Percentiles rank a stretch among this genome's conserved stretches.
phyloP scores from a whole-genome alignment of 2,329 filamentous ascomycete species.

The Dothideomycetidae sp. region DNA sequence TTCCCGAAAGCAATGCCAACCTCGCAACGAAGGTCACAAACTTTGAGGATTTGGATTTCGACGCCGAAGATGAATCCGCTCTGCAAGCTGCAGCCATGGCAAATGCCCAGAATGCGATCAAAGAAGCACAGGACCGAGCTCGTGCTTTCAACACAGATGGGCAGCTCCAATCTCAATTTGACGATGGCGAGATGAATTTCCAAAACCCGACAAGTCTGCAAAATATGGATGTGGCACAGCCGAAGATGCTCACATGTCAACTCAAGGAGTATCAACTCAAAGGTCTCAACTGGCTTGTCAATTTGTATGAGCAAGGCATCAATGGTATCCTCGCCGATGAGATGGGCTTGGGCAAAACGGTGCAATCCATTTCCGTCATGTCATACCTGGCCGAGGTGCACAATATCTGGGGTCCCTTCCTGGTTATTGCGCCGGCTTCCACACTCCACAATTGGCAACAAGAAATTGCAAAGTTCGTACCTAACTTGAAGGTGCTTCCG shows the following conservation, averaged over 20 bases:
- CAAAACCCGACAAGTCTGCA: constrained; percentile 94
- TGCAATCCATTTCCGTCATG: constrained; percentile 99
- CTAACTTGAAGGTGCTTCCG: constrained; percentile 82
- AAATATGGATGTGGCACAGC: constrained; percentile 86
- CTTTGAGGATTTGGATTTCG: constrained; percentile 90
- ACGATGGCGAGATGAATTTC: constrained; percentile 98
- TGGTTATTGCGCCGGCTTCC: constrained; percentile 90
- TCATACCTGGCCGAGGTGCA: constrained; percentile 93
- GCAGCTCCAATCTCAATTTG: constrained; percentile 55
- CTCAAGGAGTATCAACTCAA: constrained; percentile 99
- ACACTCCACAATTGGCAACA: constrained; percentile 99
- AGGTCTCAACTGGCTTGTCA: constrained; percentile 97
- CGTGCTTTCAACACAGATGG: constrained; percentile 72
- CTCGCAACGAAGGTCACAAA: constrained; percentile 65
- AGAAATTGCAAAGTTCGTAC: constrained; percentile 90
- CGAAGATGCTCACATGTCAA: constrained; percentile 81
- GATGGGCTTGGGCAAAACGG: constrained; percentile 98
- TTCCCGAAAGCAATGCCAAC: constrained; percentile 34
- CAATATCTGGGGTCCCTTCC: constrained; percentile 94
- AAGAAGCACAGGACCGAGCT: constrained; percentile 85
- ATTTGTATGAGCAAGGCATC: constrained; percentile 98
- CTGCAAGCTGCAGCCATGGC: constrained; percentile 77
- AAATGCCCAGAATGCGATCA: constrained; percentile 89
- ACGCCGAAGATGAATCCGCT: constrained; percentile 77
- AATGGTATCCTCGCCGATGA: constrained; percentile 97